phyloP scores from a whole-genome alignment of 2,329 filamentous ascomycete species.

The Aspergillus sp. region DNA sequence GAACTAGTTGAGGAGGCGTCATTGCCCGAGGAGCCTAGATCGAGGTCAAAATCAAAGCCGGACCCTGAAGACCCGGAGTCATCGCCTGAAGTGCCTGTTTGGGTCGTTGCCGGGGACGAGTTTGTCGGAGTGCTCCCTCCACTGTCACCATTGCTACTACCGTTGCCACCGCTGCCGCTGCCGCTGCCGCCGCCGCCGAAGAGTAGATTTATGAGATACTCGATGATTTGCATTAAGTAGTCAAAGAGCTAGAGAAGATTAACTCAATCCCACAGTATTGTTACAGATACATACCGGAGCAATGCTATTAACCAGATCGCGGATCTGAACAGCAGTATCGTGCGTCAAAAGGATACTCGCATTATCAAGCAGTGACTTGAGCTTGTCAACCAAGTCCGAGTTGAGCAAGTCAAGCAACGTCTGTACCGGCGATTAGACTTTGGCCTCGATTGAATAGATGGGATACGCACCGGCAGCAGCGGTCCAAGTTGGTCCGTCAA shows the following conservation, averaged over 20 bases:
- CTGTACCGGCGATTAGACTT: not conserved
- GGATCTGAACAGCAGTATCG: not conserved
- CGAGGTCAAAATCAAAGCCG: not conserved
- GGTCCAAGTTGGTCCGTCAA: not conserved
- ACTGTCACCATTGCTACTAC: no score
- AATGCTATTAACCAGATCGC: not conserved
- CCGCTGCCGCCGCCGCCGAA: not conserved
- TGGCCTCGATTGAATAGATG: not conserved
- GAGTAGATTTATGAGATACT: not conserved
- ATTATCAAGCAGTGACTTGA: not conserved
- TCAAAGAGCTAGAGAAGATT: not conserved
- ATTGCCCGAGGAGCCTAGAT: not conserved
- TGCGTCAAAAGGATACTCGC: not conserved
- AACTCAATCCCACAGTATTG: not conserved
- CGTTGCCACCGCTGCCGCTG: not conserved
- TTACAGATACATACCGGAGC: not conserved
- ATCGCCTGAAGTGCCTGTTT: not conserved
- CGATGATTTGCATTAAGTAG: constrained; percentile 1
- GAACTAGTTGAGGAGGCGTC: no score
- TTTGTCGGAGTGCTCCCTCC: not conserved
- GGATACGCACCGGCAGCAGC: not conserved
- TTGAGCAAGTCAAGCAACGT: not conserved
- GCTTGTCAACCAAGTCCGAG: not conserved
- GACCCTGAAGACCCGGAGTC: no score
- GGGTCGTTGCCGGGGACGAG: not conserved